Conservation (phyloP, 73 alveolate species). For the Paramecium sexaurelia region DNA sequence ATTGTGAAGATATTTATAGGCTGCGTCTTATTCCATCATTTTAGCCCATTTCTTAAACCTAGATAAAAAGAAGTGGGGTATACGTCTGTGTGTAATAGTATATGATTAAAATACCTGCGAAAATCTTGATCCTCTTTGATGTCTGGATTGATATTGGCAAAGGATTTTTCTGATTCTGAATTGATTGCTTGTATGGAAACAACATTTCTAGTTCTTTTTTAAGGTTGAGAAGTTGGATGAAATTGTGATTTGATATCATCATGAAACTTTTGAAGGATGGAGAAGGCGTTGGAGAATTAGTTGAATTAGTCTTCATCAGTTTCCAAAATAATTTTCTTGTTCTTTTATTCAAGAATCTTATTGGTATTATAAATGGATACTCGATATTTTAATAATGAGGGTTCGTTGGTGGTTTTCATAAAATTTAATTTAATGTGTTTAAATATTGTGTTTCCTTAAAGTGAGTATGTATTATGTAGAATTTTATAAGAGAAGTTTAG, state of each 20-base stretch:
- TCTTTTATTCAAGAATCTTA: not conserved
- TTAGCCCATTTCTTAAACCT: conserved; percentile 57
- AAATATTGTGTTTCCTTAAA: not conserved
- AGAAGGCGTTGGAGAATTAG: not conserved
- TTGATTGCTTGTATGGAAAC: not conserved
- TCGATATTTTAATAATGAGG: not conserved
- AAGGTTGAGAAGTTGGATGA: not conserved
- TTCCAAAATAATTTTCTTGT: not conserved
- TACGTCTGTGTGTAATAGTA: not conserved
- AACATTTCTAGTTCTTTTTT: not conserved
- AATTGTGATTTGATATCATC: not conserved
- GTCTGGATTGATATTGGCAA: not conserved
- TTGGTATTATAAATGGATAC: not conserved
- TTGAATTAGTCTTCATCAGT: not conserved
- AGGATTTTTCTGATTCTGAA: not conserved
- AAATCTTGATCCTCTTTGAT: not conserved
- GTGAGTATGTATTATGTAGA: not conserved
- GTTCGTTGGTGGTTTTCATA: conserved; percentile 14
- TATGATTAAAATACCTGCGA: not conserved
- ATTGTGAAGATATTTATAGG: conserved; percentile 31
- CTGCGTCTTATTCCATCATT: conserved; percentile 49
- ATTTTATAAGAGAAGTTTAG: no score
- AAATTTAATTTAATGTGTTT: not conserved
- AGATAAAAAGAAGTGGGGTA: conserved; percentile 44
- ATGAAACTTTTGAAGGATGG: not conserved